phyloP scores from a whole-genome alignment of 495 filamentous ascomycete genomes.

The Penicillium arizonense region DNA sequence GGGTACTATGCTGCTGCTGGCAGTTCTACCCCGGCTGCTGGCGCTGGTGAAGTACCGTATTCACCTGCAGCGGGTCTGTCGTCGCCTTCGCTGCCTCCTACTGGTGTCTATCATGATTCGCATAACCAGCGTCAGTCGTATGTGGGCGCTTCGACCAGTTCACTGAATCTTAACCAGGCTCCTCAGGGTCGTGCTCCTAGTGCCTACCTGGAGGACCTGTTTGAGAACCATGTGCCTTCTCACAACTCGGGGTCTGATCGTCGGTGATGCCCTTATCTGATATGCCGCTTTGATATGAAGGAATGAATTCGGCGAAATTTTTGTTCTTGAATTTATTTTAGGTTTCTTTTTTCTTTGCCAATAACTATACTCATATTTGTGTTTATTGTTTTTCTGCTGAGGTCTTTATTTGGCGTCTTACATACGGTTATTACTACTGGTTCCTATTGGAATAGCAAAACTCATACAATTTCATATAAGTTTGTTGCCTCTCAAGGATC shows the following conservation, averaged over 20 bases:
- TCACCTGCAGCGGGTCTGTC: conserved; percentile 20
- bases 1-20: conserved; percentile 82
- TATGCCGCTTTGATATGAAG: not conserved
- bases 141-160: conserved; percentile 61
- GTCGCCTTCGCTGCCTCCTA: conserved; percentile 38
- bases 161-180: conserved; percentile 64
- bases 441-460: too few relatives aligned
- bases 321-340: not conserved
- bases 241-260: conserved; percentile 13
- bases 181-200: conserved; percentile 77
- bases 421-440: not conserved
- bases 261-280: not conserved
- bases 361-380: not conserved
- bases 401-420: not conserved
- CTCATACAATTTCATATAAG: too few relatives aligned
- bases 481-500: too few relatives aligned
- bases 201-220: conserved; percentile 89
- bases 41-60: conserved; percentile 13
- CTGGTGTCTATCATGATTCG: conserved; percentile 27
- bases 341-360: not conserved
- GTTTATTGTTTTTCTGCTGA: not conserved
- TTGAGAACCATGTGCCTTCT: conserved; percentile 61
- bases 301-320: not conserved
- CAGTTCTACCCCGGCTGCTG: conserved; percentile 45
- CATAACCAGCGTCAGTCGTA: conserved; percentile 32